phyloP scores from a whole-genome alignment of 106 monocot genomes.

The Triglochin maritima region DNA sequence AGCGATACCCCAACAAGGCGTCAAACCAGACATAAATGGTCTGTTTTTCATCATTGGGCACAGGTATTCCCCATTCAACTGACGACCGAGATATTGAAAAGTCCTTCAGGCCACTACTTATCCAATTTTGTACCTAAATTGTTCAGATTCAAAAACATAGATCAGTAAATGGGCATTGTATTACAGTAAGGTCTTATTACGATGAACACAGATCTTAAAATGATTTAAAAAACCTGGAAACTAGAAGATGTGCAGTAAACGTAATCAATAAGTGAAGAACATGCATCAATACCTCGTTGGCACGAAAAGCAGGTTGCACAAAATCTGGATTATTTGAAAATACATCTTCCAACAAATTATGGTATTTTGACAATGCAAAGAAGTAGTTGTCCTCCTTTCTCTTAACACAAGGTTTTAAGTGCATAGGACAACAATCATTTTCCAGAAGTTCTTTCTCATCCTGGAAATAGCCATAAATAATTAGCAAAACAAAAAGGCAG shows the following conservation, averaged over 20 bases:
- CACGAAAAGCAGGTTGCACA: slow-evolving; percentile 79
- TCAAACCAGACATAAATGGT: slow-evolving; percentile 99
- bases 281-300: slow-evolving; percentile 70
- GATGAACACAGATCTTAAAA: no score
- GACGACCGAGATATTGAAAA: slow-evolving; percentile 94
- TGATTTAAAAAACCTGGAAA: no score
- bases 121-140: slow-evolving; percentile 89
- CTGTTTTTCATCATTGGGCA: slow-evolving; percentile 78
- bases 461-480: slow-evolving; percentile 19
- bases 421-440: slow-evolving; percentile 78
- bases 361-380: slow-evolving; percentile 96
- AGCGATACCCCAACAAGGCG: slow-evolving; percentile 82
- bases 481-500: no score
- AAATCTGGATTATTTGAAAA: slow-evolving; percentile 57
- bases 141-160: background rate
- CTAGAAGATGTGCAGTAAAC: no score
- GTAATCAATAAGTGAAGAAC: background rate
- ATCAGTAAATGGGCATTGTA: no score
- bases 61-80: slow-evolving; percentile 97
- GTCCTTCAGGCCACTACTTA: slow-evolving; percentile 76
- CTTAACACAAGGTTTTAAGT: slow-evolving; percentile 72
- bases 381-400: slow-evolving; percentile 95
- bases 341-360: slow-evolving; percentile 68
- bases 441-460: slow-evolving; percentile 95
- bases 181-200: no score